These are phyloP conservation scores for Tetrahymena malaccensis DNA, from an alignment of 73 alveolate species.

Conservation along the genomic window DNA sequence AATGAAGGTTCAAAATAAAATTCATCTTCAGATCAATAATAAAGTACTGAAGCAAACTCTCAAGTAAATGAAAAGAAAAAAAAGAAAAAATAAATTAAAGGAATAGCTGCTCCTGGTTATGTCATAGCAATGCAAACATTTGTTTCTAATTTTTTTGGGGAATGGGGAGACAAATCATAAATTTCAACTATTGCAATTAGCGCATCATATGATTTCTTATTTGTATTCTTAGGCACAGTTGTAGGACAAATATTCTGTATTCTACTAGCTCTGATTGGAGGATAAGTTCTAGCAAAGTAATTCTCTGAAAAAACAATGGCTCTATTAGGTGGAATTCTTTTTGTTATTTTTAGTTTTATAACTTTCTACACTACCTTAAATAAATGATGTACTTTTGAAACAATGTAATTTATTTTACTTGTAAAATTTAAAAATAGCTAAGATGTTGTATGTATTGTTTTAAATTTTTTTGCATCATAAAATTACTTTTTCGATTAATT, in stretches of 20 bases:
- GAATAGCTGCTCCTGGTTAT: not conserved
- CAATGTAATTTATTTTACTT: too few relatives aligned
- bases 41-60: not conserved
- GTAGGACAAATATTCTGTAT: not conserved
- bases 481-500: too few relatives aligned
- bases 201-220: not conserved
- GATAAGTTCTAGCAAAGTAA: not conserved
- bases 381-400: not conserved
- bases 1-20: not conserved
- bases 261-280: not conserved
- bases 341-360: not conserved
- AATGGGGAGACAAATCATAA: slow-evolving; percentile 31
- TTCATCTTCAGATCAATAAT: not conserved
- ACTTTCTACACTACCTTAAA: not conserved
- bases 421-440: too few relatives aligned
- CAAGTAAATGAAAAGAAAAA: not conserved
- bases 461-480: too few relatives aligned
- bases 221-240: not conserved
- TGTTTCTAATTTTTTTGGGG: slow-evolving; percentile 10
- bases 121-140: not conserved
- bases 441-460: too few relatives aligned
- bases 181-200: not conserved
- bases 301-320: not conserved
- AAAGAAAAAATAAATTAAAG: not conserved
- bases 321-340: not conserved